These are phyloP conservation scores for Colletotrichum scovillei DNA, from an alignment of 2,329 filamentous ascomycete genomes.

Conservation along the genomic window DNA sequence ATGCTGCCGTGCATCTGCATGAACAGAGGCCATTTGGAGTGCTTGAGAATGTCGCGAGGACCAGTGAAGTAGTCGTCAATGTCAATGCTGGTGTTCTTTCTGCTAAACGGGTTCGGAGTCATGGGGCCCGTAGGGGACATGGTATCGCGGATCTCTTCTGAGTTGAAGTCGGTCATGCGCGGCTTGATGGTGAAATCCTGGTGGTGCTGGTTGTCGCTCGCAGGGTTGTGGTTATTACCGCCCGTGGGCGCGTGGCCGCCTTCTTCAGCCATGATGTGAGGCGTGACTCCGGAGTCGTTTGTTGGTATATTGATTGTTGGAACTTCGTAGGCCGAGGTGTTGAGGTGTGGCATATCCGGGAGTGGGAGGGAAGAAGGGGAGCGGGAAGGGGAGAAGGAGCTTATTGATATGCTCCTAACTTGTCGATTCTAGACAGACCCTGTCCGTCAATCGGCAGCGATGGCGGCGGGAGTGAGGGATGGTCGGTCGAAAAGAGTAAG, in stretches of 20 bases:
- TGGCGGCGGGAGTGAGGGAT: constrained; percentile 12
- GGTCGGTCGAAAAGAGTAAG: not conserved
- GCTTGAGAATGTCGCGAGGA: constrained; percentile 76
- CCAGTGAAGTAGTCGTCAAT: constrained; percentile 73
- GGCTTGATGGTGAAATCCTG: constrained; percentile 22
- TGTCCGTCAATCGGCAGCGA: not conserved
- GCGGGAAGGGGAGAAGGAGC: not conserved
- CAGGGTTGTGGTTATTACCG: constrained; percentile 11
- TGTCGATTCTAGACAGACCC: not conserved
- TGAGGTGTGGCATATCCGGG: constrained; percentile 17
- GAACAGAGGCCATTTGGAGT: constrained; percentile 82
- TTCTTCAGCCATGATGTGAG: constrained; percentile 30
- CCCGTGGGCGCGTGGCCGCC: constrained; percentile 17
- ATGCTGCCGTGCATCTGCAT: constrained; percentile 82
- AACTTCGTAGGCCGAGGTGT: constrained; percentile 12
- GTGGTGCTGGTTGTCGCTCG: constrained; percentile 16
- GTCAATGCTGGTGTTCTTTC: constrained; percentile 53
- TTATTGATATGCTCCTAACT: not conserved
- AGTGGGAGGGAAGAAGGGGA: not conserved
- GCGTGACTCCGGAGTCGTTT: constrained; percentile 8
- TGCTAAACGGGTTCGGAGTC: constrained; percentile 45
- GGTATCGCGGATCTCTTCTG: constrained; percentile 40
- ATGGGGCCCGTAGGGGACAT: constrained; percentile 46
- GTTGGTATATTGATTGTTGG: constrained; percentile 21
- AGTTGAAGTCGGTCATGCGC: constrained; percentile 20